Evolutionary conservation across 169 alveolate genomes (phyloP), one percentile per base, ranked within the genome.

Genomic region (Cryptosporidium meleagridis): DNA sequence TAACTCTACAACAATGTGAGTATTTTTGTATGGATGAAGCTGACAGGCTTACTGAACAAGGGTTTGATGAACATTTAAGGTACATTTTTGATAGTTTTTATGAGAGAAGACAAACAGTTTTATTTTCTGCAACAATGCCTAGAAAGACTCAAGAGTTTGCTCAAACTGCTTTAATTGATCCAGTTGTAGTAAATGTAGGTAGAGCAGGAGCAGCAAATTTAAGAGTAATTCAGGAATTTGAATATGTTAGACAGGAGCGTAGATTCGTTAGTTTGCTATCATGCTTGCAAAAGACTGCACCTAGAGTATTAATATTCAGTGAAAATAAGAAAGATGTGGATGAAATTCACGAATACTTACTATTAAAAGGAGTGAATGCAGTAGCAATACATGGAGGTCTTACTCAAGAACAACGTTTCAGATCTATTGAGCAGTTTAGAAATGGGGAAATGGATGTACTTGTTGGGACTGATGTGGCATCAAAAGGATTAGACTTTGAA

Each of bases 81-180:
- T 95, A 94, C 70, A 96, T 98, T 12, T 87, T 98, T 84, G 96
- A 95, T 84, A 95, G 96, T 91, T 94, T 97, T 87, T 89, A 96
- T 35, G 96, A 95, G 91, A 97, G 93, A 84, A 92, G 98, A 71
- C 98, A 98, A 93, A 97, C 99, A 29, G 94, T 97, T 84, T 94
- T 98, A 59, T 97, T 97, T 91, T 96, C 99, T 44, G 99, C 99
- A 4, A 98, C 99, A 29, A 96, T 97, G 97, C 99, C 99, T 23
- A 95, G 95, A 89, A 97, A 97, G 93, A 96, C 98, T 37, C 97
- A 97, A 94, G 98, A 97, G 71, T 96, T 98, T 85, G 98, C 99
- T n/a, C 96, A 93, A 86, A 92, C 97, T 14, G 95, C 97, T 31
- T 94, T 97, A 69, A 93, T 93, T 29, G 94, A 96, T 48, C 99